phyloP scores from a whole-genome alignment of 1,139 yeast genomes.

The Insectozyma bohioensis region DNA sequence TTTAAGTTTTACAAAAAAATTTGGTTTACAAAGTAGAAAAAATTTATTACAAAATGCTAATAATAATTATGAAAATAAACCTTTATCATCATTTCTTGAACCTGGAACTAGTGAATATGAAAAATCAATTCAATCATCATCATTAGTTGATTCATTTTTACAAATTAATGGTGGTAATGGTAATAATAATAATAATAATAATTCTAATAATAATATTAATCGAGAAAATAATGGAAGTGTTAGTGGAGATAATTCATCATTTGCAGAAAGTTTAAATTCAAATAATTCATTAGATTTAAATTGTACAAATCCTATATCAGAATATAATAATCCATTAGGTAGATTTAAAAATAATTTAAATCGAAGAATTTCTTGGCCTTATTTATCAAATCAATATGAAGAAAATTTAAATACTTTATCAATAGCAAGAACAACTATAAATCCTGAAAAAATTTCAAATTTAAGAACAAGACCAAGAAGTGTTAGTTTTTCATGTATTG shows the following conservation, averaged over 20 bases:
- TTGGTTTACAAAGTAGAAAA: conserved; percentile 31
- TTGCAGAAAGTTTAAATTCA: conserved; percentile 10
- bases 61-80: too few species aligned
- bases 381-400: conserved; percentile 15
- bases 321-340: conserved; percentile 11
- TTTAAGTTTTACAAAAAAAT: conserved; percentile 35
- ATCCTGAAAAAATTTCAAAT: conserved; percentile 2
- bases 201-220: too few species aligned
- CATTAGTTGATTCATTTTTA: conserved; percentile 22
- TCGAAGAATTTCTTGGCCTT: conserved; percentile 49
- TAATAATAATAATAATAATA: too few species aligned
- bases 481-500: conserved; percentile 46
- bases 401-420: conserved; percentile 26
- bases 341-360: conserved; percentile 28
- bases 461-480: conserved; percentile 20
- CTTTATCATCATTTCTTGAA: conserved; percentile 5
- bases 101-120: conserved; percentile 5
- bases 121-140: conserved; percentile 12
- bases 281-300: conserved; percentile 4
- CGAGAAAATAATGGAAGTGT: too few species aligned
- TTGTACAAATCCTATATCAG: conserved; percentile 4
- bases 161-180: conserved; percentile 19
- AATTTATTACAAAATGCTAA: too few species aligned
- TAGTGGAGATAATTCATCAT: too few species aligned
- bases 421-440: conserved; percentile 5